Percentiles rank a stretch among this genome's conserved stretches.
phyloP scores from a whole-genome alignment of 2,329 filamentous ascomycete genomes.

The Aspergillus oerlinghausenensis region DNA sequence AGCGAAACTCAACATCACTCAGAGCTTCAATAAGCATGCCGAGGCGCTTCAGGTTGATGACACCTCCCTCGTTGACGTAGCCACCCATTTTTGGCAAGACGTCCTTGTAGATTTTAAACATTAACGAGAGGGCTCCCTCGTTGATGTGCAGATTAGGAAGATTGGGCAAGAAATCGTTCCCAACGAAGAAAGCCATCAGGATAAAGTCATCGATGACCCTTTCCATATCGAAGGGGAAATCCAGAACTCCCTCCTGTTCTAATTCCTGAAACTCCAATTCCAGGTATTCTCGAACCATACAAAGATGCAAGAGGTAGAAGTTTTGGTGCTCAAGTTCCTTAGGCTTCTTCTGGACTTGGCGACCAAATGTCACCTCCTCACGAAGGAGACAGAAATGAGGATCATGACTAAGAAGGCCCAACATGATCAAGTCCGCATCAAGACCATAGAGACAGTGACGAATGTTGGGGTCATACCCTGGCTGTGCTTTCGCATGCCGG shows the following conservation, averaged over 20 bases:
- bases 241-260: constrained; percentile 65
- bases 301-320: constrained; percentile 95
- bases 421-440: constrained; percentile 97
- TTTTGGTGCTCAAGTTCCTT: constrained; percentile 98
- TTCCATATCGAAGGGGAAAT: constrained; percentile 87
- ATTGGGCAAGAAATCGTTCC: constrained; percentile 98
- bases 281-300: constrained; percentile 94
- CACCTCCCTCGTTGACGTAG: constrained; percentile 93
- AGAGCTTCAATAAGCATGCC: constrained; percentile 75
- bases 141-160: constrained; percentile 96
- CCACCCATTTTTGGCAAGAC: constrained; percentile 82
- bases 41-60: constrained; percentile 81
- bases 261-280: constrained; percentile 96
- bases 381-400: constrained; percentile 95
- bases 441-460: constrained; percentile 96
- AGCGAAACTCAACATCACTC: constrained; percentile 81
- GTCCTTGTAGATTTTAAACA: constrained; percentile 95
- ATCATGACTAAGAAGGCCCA: constrained; percentile 93
- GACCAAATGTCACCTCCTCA: constrained; percentile 96
- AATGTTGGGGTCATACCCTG: constrained; percentile 84
- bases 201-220: constrained; percentile 98
- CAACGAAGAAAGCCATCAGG: constrained; percentile 98
- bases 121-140: constrained; percentile 90
- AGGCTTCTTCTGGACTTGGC: constrained; percentile 78
- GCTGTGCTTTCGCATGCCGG: constrained; percentile 91